phyloP scores from a whole-genome alignment of 306 rosid species.

The Ceratonia siliqua region DNA sequence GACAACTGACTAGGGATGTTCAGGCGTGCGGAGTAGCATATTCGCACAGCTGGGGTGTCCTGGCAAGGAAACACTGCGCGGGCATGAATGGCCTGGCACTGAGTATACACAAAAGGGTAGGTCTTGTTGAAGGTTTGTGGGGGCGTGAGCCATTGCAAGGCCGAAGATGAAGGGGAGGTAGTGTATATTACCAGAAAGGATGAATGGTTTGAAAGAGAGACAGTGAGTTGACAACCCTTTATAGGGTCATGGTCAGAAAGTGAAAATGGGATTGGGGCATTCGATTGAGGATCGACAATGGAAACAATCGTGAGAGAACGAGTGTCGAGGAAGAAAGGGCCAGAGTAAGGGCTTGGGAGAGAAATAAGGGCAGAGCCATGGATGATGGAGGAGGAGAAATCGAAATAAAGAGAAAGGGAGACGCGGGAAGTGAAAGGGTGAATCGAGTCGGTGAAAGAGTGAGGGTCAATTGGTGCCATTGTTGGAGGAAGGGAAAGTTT shows the following conservation, averaged over 20 bases:
- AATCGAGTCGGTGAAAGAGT: slow-evolving; percentile 76
- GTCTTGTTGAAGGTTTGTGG: slow-evolving; percentile 75
- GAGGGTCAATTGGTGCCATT: slow-evolving; percentile 91
- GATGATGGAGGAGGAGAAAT: slow-evolving; percentile 62
- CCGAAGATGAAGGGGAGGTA: slow-evolving; percentile 77
- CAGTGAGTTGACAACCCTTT: slow-evolving; percentile 59
- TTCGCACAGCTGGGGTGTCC: slow-evolving; percentile 89
- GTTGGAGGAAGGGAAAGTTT: not conserved
- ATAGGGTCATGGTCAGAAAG: slow-evolving; percentile 56
- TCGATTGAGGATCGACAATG: slow-evolving; percentile 45
- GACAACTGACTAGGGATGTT: slow-evolving; percentile 66
- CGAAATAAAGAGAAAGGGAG: slow-evolving; percentile 65
- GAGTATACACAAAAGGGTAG: slow-evolving; percentile 81
- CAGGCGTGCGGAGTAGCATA: slow-evolving; percentile 52
- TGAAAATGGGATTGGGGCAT: slow-evolving; percentile 48
- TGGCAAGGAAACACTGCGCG: slow-evolving; percentile 88
- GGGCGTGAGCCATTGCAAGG: slow-evolving; percentile 87
- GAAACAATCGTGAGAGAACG: slow-evolving; percentile 68
- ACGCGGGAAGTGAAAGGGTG: slow-evolving; percentile 58
- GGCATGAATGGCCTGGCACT: slow-evolving; percentile 92
- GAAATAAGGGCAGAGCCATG: slow-evolving; percentile 68
- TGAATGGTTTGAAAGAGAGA: slow-evolving; percentile 58
- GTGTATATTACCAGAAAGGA: slow-evolving; percentile 54
- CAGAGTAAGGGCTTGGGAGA: slow-evolving; percentile 52
- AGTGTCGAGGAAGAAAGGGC: slow-evolving; percentile 75